Evolutionary conservation across 2,329 filamentous ascomycete species (phyloP), one percentile per base, ranked within the genome.

Genomic region (Scleromitrula shiraiana): DNA sequence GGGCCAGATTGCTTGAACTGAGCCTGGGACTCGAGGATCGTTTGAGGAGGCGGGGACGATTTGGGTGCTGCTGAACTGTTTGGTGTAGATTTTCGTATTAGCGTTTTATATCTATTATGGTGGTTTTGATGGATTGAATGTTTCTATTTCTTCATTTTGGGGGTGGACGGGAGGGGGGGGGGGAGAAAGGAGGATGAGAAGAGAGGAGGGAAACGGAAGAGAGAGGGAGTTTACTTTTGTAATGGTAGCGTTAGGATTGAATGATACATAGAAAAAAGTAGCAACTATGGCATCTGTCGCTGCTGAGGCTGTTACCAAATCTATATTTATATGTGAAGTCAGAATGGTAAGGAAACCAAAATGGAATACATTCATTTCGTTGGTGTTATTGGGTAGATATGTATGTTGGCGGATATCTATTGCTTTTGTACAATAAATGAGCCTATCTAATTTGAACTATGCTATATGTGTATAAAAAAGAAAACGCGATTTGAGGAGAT

Each of bases 1-100:
- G 36, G 42, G 42, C 42, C 42, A 45, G 6, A 45, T 8, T 2
- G 42, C 42, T 39, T 45, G 42, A 20, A 38, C 33, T 12, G 27
- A 26, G 4, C 42, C 42, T 29, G 23, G 42, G 14, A 38, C 26
- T 7, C 24, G 12, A 7, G 10, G 8, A 5, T 12, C 42, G 3
- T 6, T 38, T 8, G 42, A 45, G 4, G 42, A 26, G 12, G 2
- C 4, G 15, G 42, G 33, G 22, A 45, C 33, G 15, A 45, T 23
- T 45, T 45, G 42, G 27, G 36, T 9, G 23, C 33, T 45, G 19
- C 22, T 7, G 2, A 45, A 39, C 42, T 45, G n/a, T 6, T 19
- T 29, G 26, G 26, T 29, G 7, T 7, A 12, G 26, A n/a, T n/a
- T n/a, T n/a, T 23, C 2, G 1, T 14, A 12, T 45, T 22, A 45